phyloP scores from a whole-genome alignment of 768 basidiomycete genomes.

The Gloeopeniophorella convolvens region DNA sequence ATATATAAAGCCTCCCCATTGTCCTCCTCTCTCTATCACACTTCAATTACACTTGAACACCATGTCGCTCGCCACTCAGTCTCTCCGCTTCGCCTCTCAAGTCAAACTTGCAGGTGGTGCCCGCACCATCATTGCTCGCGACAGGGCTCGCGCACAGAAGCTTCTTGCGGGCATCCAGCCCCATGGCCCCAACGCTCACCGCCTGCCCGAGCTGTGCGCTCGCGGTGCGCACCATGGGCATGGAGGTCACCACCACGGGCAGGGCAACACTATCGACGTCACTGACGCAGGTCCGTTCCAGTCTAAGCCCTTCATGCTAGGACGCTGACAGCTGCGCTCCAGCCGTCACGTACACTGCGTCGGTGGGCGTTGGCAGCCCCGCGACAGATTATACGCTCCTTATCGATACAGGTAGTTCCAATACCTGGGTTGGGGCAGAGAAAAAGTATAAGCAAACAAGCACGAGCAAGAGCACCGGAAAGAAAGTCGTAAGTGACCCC shows the following conservation, averaged over 20 bases:
- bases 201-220: slow-evolving; percentile 21
- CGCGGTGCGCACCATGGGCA: slow-evolving; percentile 25
- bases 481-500: slow-evolving; percentile 28
- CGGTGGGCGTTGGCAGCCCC: slow-evolving; percentile 47
- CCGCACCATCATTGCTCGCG: slow-evolving; percentile 44
- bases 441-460: slow-evolving; percentile 39
- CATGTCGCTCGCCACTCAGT: slow-evolving; percentile 33
- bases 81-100: slow-evolving; percentile 42
- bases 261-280: not conserved
- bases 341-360: slow-evolving; percentile 47
- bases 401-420: slow-evolving; percentile 54
- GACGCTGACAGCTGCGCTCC: not conserved
- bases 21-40: not conserved
- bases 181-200: slow-evolving; percentile 41
- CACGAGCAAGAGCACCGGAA: slow-evolving; percentile 38
- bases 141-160: slow-evolving; percentile 49
- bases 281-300: slow-evolving; percentile 41
- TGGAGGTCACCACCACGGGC: slow-evolving; percentile 9
- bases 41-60: slow-evolving; percentile 1
- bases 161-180: slow-evolving; percentile 47
- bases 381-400: slow-evolving; percentile 44
- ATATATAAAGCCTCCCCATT: slow-evolving; percentile 11
- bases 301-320: not conserved
- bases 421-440: slow-evolving; percentile 53
- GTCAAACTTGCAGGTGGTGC: slow-evolving; percentile 33